phyloP scores from a whole-genome alignment of 305 asterid genomes.

The Euphrasia arctica region DNA sequence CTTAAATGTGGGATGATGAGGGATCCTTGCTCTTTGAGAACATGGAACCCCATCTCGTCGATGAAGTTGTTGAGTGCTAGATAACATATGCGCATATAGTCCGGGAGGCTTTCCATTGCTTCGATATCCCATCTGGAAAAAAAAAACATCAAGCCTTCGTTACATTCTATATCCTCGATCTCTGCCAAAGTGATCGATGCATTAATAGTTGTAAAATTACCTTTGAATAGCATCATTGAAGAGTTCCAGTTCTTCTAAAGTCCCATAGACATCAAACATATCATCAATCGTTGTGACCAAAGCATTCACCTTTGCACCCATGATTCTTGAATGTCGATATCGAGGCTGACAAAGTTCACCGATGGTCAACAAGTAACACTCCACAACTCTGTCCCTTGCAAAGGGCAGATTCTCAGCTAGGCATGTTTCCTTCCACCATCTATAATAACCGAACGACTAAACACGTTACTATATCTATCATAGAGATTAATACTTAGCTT shows the following conservation, averaged over 20 bases:
- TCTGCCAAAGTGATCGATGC: no score
- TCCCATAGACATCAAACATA: conserved; percentile 41
- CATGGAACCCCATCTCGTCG: conserved; percentile 31
- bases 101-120: conserved; percentile 37
- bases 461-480: no score
- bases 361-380: conserved; percentile 19
- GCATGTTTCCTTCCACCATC: conserved; percentile 45
- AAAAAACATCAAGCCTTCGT: background rate
- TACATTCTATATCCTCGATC: no score
- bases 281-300: conserved; percentile 37
- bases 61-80: conserved; percentile 29
- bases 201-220: conserved; percentile 23
- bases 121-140: conserved; percentile 40
- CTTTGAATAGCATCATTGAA: conserved; percentile 35
- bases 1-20: conserved; percentile 24
- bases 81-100: conserved; percentile 36
- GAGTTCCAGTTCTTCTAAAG: conserved; percentile 35
- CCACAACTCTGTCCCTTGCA: conserved; percentile 41
- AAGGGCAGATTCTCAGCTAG: conserved; percentile 35
- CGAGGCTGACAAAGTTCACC: conserved; percentile 12
- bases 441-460: background rate
- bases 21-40: conserved; percentile 28
- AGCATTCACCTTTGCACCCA: conserved; percentile 23
- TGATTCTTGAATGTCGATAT: conserved; percentile 25
- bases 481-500: no score